Evolutionary conservation across 768 basidiomycete genomes (phyloP), one percentile per base, ranked within the genome.

Genomic region (Lactarius indigo): DNA sequence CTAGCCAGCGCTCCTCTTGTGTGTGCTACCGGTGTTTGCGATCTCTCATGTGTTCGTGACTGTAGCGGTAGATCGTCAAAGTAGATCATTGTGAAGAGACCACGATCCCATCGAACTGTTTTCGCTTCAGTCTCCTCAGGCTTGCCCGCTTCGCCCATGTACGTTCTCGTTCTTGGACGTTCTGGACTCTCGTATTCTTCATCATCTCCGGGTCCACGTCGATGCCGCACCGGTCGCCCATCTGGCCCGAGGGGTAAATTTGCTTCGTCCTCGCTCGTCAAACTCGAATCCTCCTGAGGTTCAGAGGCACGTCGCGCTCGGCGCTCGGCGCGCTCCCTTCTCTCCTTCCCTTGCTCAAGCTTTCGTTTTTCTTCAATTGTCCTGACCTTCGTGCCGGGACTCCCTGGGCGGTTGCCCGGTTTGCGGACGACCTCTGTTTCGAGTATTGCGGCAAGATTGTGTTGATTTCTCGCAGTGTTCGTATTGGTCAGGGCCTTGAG

Each of bases 41-140:
- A 73, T 9, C 47, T 58, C 17, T 63, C 68, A 13, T 79, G 76
- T 60, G 75, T 76, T 59, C 79, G 82, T 15, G 81, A 78, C 59
- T 81, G 81, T 37, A 86, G 79, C 70, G 86, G 79, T 41, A 88
- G 79, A 57, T 90, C 85, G 70, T 91, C 87, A 35, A 91, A 74
- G 73, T 81, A 87, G 30, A 87, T 79, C 7, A 81, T 80, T 13
- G 84, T 87, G 55, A 81, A 85, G 68, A 93, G 77, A 15, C 88
- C 88, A 57, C 80, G 80, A 72, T 92, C 84, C 92, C 92, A 94
- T 74, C 90, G 89, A 52, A 94, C 92, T 63, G 86, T 80, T 73
- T 87, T 70, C 37, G 5, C 76, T 57, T 78, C 74, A 62, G 69
- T 74, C 50, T 39, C 71, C 44, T 74, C 75, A 57, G 73, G 72